Percentiles rank a stretch among this genome's conserved stretches.
These are phyloP conservation scores for Calonectria hongkongensis DNA, from an alignment of 2,329 filamentous ascomycete genomes.

Conservation along the genomic window DNA sequence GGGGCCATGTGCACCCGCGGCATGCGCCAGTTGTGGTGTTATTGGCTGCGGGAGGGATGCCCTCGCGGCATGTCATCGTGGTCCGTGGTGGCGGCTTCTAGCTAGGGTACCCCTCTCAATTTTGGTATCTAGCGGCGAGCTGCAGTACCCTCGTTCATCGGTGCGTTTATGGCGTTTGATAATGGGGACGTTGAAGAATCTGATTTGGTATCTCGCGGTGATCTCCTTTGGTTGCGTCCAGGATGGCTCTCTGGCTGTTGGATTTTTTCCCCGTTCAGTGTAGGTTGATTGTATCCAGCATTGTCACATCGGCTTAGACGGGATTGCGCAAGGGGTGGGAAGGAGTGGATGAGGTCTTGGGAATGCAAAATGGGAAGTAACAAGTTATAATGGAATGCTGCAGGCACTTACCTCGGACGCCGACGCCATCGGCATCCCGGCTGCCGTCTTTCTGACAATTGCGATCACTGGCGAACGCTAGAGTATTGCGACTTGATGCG, in stretches of 20 bases:
- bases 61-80: constrained; percentile 31
- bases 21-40: constrained; percentile 29
- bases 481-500: constrained; percentile 56
- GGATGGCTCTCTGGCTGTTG: not conserved
- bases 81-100: constrained; percentile 32
- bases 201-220: not conserved
- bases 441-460: constrained; percentile 43
- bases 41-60: constrained; percentile 29
- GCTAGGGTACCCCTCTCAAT: constrained; percentile 28
- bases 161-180: constrained; percentile 29
- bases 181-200: constrained; percentile 18
- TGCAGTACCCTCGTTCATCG: not conserved
- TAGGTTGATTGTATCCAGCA: constrained; percentile 5
- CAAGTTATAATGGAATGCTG: constrained; percentile 31
- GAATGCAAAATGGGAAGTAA: constrained; percentile 21
- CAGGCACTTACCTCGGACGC: constrained; percentile 43
- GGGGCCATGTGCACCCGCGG: constrained; percentile 34
- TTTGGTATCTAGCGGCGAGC: constrained; percentile 7
- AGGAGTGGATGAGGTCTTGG: constrained; percentile 1
- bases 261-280: not conserved
- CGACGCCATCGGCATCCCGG: constrained; percentile 42
- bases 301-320: constrained; percentile 26
- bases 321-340: constrained; percentile 28
- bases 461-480: constrained; percentile 43
- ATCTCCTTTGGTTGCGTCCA: not conserved